Evolutionary conservation across 1,284 basidiomycete genomes (phyloP).

Genomic region (Schizophyllum amplum): DNA sequence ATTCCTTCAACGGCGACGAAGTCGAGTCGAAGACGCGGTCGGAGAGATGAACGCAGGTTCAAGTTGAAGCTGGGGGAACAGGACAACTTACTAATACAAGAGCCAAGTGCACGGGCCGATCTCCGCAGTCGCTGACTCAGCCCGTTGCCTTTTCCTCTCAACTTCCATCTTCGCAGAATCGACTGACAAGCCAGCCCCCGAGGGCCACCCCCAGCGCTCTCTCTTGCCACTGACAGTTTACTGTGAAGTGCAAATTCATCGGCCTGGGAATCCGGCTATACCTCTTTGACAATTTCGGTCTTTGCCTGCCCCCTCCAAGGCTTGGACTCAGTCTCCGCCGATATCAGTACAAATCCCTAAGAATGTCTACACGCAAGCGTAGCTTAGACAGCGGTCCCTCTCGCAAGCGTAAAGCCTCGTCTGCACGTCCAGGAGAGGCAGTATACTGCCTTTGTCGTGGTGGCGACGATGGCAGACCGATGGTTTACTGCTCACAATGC

Average conservation of each 20-base stretch:
- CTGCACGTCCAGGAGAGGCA: constrained; percentile 8
- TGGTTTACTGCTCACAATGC: constrained; percentile 71
- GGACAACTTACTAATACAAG: too few species aligned
- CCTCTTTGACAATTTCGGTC: too few species aligned
- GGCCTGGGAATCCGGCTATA: too few species aligned
- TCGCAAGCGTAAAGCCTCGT: not conserved
- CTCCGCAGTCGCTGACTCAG: not conserved
- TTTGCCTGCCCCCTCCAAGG: too few species aligned
- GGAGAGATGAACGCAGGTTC: too few species aligned
- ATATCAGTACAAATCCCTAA: not conserved
- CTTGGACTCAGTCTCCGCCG: not conserved
- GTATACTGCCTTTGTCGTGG: constrained; percentile 52
- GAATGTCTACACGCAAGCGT: not conserved
- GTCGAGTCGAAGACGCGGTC: too few species aligned
- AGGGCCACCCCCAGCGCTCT: too few species aligned
- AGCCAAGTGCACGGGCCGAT: too few species aligned
- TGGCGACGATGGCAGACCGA: constrained; percentile 70
- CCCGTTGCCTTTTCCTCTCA: not conserved
- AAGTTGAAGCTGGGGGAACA: too few species aligned
- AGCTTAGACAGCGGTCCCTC: not conserved
- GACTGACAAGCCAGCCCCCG: too few species aligned
- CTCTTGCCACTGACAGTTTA: not conserved
- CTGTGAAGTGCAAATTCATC: too few species aligned
- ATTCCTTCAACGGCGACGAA: too few species aligned
- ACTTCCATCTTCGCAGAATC: not conserved